Conservation (phyloP, 352 stramenopile species). For the Phytopythium boreale region DNA sequence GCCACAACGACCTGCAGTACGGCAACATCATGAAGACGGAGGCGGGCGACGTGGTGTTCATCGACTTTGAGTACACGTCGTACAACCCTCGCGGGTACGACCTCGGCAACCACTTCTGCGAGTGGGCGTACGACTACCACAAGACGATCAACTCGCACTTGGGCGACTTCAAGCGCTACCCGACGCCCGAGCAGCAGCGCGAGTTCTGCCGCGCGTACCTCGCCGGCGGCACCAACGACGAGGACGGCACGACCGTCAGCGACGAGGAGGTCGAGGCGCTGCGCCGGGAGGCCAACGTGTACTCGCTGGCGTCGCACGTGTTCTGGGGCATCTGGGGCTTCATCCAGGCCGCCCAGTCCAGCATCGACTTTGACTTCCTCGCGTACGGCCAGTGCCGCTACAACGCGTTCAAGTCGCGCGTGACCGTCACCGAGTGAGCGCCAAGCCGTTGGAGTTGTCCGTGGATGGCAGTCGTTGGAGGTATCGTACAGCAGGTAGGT, state of each 20-base stretch:
- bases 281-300: slow-evolving; percentile 73
- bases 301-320: slow-evolving; percentile 83
- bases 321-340: slow-evolving; percentile 91
- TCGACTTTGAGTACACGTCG: slow-evolving; percentile 94
- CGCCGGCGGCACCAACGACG: slow-evolving; percentile 20
- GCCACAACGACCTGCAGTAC: slow-evolving; percentile 93
- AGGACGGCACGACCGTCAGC: slow-evolving; percentile 30
- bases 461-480: not conserved
- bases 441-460: not conserved
- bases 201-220: slow-evolving; percentile 72
- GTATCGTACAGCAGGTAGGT: not conserved
- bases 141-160: slow-evolving; percentile 79
- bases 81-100: slow-evolving; percentile 92
- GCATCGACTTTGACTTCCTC: slow-evolving; percentile 93
- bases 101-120: slow-evolving; percentile 92
- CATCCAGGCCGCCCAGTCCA: slow-evolving; percentile 87
- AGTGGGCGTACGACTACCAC: slow-evolving; percentile 84
- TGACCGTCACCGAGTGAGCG: slow-evolving; percentile 43
- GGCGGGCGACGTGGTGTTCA: slow-evolving; percentile 67
- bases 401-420: slow-evolving; percentile 59
- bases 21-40: slow-evolving; percentile 90
- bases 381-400: slow-evolving; percentile 78
- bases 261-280: slow-evolving; percentile 63
- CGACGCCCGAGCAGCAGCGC: slow-evolving; percentile 57
- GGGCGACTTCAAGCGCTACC: slow-evolving; percentile 75